Evolutionary conservation across 352 stramenopile genomes (phyloP).

Genomic region (Phytopythium chamaehyphon): DNA sequence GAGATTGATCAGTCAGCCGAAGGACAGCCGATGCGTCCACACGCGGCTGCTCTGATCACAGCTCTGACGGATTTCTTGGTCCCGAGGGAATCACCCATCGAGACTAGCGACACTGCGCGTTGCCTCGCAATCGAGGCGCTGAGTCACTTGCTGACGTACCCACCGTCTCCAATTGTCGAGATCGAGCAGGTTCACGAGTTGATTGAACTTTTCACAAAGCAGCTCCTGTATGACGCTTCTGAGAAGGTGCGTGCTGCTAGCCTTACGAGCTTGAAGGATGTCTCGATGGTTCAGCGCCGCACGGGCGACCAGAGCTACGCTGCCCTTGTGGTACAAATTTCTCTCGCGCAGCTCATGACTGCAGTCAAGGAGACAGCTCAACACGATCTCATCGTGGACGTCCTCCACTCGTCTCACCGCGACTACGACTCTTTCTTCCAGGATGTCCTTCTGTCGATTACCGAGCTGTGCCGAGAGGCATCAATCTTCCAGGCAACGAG

Average conservation of each 20-base stretch:
- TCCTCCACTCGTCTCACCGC: slow-evolving; percentile 49
- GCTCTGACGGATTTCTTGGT: slow-evolving; percentile 54
- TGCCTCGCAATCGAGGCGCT: slow-evolving; percentile 63
- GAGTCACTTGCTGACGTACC: slow-evolving; percentile 72
- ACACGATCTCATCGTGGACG: slow-evolving; percentile 26
- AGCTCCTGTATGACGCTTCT: slow-evolving; percentile 60
- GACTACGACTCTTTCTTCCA: slow-evolving; percentile 62
- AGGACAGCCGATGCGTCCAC: slow-evolving; percentile 70
- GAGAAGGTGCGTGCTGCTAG: slow-evolving; percentile 65
- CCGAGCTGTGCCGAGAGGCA: slow-evolving; percentile 62
- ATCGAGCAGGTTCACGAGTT: slow-evolving; percentile 54
- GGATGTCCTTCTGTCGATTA: slow-evolving; percentile 67
- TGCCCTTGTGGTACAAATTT: slow-evolving; percentile 69
- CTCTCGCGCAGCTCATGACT: slow-evolving; percentile 65
- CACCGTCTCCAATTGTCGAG: slow-evolving; percentile 72
- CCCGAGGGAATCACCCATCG: slow-evolving; percentile 14
- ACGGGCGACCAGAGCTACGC: slow-evolving; percentile 58
- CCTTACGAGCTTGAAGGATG: slow-evolving; percentile 59
- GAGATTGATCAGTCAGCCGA: slow-evolving; percentile 76
- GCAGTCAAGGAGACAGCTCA: slow-evolving; percentile 26
- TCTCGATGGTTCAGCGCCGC: slow-evolving; percentile 64
- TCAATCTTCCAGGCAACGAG: slow-evolving; percentile 81
- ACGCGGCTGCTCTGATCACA: slow-evolving; percentile 54
- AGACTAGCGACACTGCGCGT: slow-evolving; percentile 40
- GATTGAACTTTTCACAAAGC: slow-evolving; percentile 70